These are phyloP conservation scores for Penicillium daleae DNA, from an alignment of 495 filamentous ascomycete species.

Conservation along the genomic window DNA sequence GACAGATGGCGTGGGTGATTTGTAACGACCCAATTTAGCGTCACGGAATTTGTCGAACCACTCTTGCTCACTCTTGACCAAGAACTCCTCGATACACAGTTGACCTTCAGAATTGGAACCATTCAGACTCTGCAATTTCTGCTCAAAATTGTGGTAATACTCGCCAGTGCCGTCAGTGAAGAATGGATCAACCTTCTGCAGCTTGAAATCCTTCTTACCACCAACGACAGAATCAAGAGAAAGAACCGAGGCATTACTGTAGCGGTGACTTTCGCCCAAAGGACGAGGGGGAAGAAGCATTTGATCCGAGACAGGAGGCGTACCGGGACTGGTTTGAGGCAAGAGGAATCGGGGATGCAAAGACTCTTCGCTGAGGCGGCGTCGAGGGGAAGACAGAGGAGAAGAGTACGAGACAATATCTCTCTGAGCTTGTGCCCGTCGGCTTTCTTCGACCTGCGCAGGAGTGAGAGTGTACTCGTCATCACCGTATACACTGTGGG, in stretches of 20 bases:
- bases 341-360: conserved; percentile 24
- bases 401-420: conserved; percentile 6
- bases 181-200: conserved; percentile 73
- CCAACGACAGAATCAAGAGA: conserved; percentile 61
- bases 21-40: conserved; percentile 54
- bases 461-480: conserved; percentile 51
- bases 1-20: conserved; percentile 50
- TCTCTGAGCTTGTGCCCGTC: conserved; percentile 35
- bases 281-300: conserved; percentile 37
- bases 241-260: conserved; percentile 53
- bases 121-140: conserved; percentile 59
- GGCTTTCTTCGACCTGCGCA: conserved; percentile 43
- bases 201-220: conserved; percentile 62
- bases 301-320: conserved; percentile 40
- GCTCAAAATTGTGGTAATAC: conserved; percentile 62
- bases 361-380: conserved; percentile 39
- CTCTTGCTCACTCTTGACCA: conserved; percentile 69
- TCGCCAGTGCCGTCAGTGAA: conserved; percentile 69
- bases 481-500: conserved; percentile 45
- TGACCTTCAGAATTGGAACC: conserved; percentile 59
- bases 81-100: conserved; percentile 68
- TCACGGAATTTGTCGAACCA: conserved; percentile 67
- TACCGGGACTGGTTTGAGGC: conserved; percentile 32
- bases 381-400: conserved; percentile 11
- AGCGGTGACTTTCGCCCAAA: conserved; percentile 38